Base-by-base conservation (phyloP, 208 protist species). In the Tetramitus jugosus region DNA sequence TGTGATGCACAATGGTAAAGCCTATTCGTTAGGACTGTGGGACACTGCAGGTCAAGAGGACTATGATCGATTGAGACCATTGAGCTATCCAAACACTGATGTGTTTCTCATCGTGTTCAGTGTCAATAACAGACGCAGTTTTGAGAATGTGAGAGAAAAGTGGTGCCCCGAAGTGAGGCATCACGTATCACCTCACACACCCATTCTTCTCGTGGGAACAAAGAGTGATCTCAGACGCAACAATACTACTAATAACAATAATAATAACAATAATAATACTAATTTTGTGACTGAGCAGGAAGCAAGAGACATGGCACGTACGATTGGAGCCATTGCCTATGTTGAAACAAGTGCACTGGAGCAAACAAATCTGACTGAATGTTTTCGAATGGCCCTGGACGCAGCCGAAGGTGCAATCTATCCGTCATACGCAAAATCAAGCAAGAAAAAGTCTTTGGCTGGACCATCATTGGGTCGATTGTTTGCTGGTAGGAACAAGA, bases 201-300 rank as follows among this genome's bases (percentile, higher is more conserved):
- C 89, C 23, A 89, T 92, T 26, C 83, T 96, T 52, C 74, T 96
- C 2, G 91, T 96, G 0, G 94, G 92, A 23, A 95, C 90, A 23
- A 96, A 96, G 81, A 40, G 81, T 20, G 93, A 96, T 86, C 67
- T 95, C 0, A 78, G 92, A 17, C 80, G 87, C 35, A 87, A 94
- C 40, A 45, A 68, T 31, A 31, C 3, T 10, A 62, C 4, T 31
- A 33, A 23, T 31, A 62, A n/a, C 17, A 3, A 62, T 31, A 31
- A 62, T 31, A 62, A 31, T 23, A 31, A 62, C 3, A 31, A 10
- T 62, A 33, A 62, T 31, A 62, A 23, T 31, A 26, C 17, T 10
- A 20, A 31, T 62, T 62, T n/a, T 33, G 17, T 23, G 10, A 7
- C 56, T 17, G 45, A 4, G 14, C 4, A 49, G 14, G 45, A 49